Evolutionary conservation across 768 basidiomycete genomes (phyloP).

Genomic region (Lentinula detonsa): DNA sequence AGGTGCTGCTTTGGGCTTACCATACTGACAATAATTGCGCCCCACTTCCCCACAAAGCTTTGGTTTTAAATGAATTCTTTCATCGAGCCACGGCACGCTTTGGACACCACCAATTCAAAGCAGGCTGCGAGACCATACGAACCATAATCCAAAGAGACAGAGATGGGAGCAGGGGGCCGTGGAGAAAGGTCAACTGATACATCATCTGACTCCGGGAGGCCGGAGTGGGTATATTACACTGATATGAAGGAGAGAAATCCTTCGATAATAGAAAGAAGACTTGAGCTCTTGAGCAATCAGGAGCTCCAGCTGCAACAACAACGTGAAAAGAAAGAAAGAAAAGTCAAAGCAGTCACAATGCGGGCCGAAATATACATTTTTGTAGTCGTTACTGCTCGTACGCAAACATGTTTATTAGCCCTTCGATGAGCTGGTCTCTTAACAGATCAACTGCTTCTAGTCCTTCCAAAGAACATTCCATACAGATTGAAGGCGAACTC

Average conservation of each 20-base stretch:
- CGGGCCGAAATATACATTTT: background rate
- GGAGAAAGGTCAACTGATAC: conserved; percentile 1
- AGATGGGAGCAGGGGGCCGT: background rate
- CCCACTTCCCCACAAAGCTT: background rate
- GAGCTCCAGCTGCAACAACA: no score
- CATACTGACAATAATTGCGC: background rate
- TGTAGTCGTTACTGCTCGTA: conserved; percentile 1
- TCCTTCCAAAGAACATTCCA: conserved; percentile 38
- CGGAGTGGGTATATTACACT: background rate
- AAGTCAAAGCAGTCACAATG: background rate
- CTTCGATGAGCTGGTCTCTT: conserved; percentile 35
- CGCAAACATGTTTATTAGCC: conserved; percentile 32
- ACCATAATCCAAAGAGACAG: background rate
- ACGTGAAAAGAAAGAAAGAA: no score
- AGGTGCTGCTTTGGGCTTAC: background rate
- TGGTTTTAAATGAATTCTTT: background rate
- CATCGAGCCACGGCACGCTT: background rate
- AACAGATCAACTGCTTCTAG: conserved; percentile 33
- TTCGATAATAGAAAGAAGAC: background rate
- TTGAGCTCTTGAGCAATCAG: background rate
- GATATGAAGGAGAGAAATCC: background rate
- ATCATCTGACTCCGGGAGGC: background rate
- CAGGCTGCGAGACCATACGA: background rate
- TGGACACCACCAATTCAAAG: background rate
- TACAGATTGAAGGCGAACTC: conserved; percentile 26